phyloP scores from a whole-genome alignment of 352 stramenopile species.

The Pythium phragmiticola region DNA sequence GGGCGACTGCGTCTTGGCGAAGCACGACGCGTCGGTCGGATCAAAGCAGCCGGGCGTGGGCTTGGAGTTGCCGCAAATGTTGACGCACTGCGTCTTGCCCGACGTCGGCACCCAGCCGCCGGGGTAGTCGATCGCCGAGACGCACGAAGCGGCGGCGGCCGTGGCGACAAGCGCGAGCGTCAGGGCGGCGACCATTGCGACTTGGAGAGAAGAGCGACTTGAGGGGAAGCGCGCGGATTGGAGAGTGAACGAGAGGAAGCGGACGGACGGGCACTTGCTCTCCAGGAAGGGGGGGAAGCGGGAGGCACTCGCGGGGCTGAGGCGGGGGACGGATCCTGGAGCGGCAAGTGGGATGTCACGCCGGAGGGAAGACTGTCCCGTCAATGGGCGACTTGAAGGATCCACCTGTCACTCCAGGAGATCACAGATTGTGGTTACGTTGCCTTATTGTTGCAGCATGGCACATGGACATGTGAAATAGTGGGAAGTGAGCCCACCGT shows the following conservation, averaged over 20 bases:
- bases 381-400: not conserved
- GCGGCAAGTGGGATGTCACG: not conserved
- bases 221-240: constrained; percentile 1
- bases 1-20: constrained; percentile 57
- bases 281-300: not conserved
- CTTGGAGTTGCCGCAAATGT: constrained; percentile 73
- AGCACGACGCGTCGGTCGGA: constrained; percentile 41
- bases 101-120: constrained; percentile 52
- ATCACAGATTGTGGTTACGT: not conserved
- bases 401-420: not conserved
- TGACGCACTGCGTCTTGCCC: constrained; percentile 54
- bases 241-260: not conserved
- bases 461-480: not conserved
- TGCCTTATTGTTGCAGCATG: not conserved
- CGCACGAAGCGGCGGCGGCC: constrained; percentile 39
- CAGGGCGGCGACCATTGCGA: not conserved
- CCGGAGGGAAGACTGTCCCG: not conserved
- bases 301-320: too few species aligned
- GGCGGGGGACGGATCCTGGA: too few species aligned
- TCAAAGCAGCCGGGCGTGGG: constrained; percentile 53
- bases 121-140: constrained; percentile 56
- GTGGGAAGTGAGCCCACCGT: not conserved
- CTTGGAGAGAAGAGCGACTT: not conserved
- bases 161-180: constrained; percentile 36
- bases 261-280: not conserved